Conservation (phyloP, 257 asterid species). For the Marsdenia floribunda region DNA sequence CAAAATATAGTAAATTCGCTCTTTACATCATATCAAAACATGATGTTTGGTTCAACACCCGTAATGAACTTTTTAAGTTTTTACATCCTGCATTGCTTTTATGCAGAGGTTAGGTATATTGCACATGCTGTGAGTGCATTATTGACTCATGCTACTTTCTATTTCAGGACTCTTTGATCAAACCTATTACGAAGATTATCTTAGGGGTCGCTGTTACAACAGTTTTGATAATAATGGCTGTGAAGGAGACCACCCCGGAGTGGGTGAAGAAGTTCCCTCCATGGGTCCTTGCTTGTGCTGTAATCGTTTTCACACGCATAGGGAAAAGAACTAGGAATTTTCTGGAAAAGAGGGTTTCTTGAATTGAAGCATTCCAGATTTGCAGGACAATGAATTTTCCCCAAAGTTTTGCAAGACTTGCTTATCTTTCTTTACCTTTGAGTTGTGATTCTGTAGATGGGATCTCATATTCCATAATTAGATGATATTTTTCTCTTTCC, state of each 20-base stretch:
- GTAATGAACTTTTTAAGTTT: not conserved
- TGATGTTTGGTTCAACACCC: not conserved
- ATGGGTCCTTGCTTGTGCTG: slow-evolving; percentile 76
- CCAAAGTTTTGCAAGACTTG: not conserved
- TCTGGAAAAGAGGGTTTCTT: slow-evolving; percentile 37
- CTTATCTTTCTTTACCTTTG: not conserved
- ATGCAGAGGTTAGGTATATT: not conserved
- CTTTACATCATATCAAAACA: not conserved
- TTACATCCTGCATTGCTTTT: not conserved
- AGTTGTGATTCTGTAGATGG: not conserved
- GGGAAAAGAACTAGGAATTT: slow-evolving; percentile 71
- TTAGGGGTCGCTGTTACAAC: slow-evolving; percentile 50
- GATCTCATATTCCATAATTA: not conserved
- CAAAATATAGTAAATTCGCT: not conserved
- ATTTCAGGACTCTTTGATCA: slow-evolving; percentile 62
- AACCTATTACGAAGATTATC: slow-evolving; percentile 65
- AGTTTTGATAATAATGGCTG: slow-evolving; percentile 35
- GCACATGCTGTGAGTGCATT: not conserved
- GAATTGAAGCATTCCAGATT: slow-evolving; percentile 7
- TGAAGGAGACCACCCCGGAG: slow-evolving; percentile 62
- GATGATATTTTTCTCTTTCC: not conserved
- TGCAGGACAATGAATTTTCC: not conserved
- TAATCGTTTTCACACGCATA: slow-evolving; percentile 72
- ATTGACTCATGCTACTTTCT: slow-evolving; percentile 4
- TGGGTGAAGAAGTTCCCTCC: slow-evolving; percentile 72